Percentiles rank a stretch among this genome's conserved stretches.
Evolutionary conservation across 2,329 filamentous ascomycete genomes (phyloP).

Genomic region (Lanzia echinophila): DNA sequence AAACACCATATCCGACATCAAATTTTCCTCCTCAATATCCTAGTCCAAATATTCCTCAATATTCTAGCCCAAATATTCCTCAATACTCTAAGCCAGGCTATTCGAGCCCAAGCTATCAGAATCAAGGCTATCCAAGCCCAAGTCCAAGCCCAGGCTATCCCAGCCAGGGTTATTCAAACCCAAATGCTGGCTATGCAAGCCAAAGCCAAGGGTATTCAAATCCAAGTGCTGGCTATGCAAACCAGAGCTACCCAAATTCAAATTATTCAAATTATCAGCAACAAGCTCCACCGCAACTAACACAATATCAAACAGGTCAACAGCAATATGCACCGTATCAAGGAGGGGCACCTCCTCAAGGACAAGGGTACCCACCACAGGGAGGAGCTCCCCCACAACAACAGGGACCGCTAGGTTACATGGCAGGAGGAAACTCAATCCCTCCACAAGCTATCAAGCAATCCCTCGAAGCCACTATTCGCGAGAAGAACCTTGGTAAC

Average conservation of each 20-base stretch:
- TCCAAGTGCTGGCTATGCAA: too few relatives aligned
- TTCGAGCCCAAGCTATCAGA: too few relatives aligned
- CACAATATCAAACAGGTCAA: constrained; percentile 8
- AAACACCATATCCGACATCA: not conserved
- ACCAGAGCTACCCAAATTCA: not conserved
- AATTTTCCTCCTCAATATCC: too few relatives aligned
- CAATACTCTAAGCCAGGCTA: too few relatives aligned
- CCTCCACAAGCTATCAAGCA: constrained; percentile 5
- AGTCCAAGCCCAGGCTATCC: too few relatives aligned
- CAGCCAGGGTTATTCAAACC: too few relatives aligned
- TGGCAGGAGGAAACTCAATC: not conserved
- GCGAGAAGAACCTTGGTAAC: constrained; percentile 11
- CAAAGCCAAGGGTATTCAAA: not conserved
- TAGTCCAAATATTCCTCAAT: too few relatives aligned
- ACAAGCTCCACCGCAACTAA: constrained; percentile 3
- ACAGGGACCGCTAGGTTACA: constrained; percentile 6
- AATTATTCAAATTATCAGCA: not conserved
- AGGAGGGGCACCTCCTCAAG: not conserved
- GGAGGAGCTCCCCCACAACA: constrained; percentile 11
- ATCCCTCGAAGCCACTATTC: constrained; percentile 15
- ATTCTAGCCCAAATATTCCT: too few relatives aligned
- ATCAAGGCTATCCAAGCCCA: too few relatives aligned
- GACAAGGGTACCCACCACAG: not conserved
- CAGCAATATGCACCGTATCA: constrained; percentile 10
- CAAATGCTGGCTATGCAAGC: not conserved